Base-by-base conservation (phyloP, 2,329 filamentous ascomycete species). In the Fonsecaea pedrosoi region DNA sequence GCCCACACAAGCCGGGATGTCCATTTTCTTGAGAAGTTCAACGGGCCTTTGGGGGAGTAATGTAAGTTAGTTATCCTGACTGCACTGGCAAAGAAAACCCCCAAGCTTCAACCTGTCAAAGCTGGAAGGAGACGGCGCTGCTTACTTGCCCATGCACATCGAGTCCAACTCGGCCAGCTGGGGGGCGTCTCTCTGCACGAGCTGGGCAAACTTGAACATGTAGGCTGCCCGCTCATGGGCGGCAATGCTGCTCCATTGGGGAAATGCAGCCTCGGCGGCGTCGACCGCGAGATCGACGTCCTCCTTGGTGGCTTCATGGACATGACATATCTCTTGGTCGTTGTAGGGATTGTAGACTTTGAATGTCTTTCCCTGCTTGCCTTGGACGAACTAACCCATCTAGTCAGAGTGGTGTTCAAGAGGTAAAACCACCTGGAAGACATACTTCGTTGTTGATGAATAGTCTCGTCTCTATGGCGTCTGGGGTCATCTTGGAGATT, bases 361-460 rank as follows among this genome's bases (percentile, higher is more conserved):
- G 57, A 79, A 78, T 62, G 74, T 77, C 54, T 78, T 73, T 12
- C 77, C 75, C 71, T 81, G 77, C 13, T 81, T 84, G 1, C 82
- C 78, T n/a, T 78, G 75, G 34, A 81, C 77, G 70, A 84, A 82
- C 80, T 75, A 35, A n/a, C 10, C 6, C 10, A 15, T 4, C 8
- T 54, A 15, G 15, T 18, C 21, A 10, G 45, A 25, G 25, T 25
- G 25, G 1, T 25, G 25, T 25, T 25, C 25, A 3, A 25, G 25
- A 25, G 2, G 25, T 25, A 25, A 25, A 25, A 25, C 25, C 25
- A 25, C 25, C 25, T 25, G 25, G 25, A 25, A 25, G 25, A 37
- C 42, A 12, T 72, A 82, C 81, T 75, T 82, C 79, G 72, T 83
- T 82, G 72, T 85, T 83, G 74, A 85, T 85, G 71, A 84, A 83